A percentile compares a stretch with the other conserved stretches of the same genome.
Conservation (phyloP, 164 flowering plant genomes). For the Vitis labrusca region DNA sequence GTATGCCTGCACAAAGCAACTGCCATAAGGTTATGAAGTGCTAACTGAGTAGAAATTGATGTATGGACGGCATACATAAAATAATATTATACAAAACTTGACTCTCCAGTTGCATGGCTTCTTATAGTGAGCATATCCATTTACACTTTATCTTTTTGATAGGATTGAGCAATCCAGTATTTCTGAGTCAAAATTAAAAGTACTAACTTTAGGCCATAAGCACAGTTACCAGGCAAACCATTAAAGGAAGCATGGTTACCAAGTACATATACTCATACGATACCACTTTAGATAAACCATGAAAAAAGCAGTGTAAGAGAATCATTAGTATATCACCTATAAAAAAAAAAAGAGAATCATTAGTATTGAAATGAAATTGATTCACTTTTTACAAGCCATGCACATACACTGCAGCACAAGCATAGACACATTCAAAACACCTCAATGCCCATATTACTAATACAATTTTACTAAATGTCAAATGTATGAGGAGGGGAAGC, state of each 20-base stretch:
- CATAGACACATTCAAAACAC: no score
- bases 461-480: neutral
- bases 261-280: neutral
- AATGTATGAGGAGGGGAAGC: no score
- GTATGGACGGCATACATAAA: neutral
- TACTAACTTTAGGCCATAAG: no score
- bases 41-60: neutral
- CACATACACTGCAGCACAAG: neutral
- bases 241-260: no score
- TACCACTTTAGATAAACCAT: neutral
- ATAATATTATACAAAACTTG: neutral
- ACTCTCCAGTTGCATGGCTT: neutral
- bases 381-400: neutral
- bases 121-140: no score
- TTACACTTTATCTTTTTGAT: no score
- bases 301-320: neutral
- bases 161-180: no score
- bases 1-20: constrained; percentile 61
- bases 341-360: no score
- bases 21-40: no score
- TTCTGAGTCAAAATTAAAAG: no score
- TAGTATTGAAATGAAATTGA: neutral
- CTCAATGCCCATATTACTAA: neutral
- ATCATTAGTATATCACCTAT: no score
- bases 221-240: no score